These are phyloP conservation scores for Aspergillus conjunctus DNA, from an alignment of 495 filamentous ascomycete species.

Conservation along the genomic window DNA sequence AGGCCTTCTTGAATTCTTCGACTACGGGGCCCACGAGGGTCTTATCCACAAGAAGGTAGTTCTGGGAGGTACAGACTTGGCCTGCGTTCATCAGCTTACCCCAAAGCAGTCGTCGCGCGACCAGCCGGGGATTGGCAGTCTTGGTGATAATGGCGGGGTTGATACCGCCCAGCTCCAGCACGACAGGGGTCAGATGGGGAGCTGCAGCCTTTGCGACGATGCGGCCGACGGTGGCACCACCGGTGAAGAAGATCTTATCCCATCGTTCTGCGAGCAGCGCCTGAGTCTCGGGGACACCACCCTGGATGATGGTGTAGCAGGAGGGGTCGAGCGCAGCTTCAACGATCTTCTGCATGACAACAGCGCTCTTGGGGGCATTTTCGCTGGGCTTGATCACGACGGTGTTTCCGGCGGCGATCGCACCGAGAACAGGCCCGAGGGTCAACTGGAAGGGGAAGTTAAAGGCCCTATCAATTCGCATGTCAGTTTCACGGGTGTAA, in stretches of 20 bases:
- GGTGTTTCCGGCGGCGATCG: conserved; percentile 89
- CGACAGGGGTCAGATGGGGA: conserved; percentile 84
- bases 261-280: conserved; percentile 84
- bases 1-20: conserved; percentile 67
- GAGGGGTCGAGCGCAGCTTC: conserved; percentile 72
- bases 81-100: conserved; percentile 82
- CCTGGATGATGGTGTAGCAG: conserved; percentile 80
- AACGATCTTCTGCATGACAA: conserved; percentile 75
- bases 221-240: conserved; percentile 70
- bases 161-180: conserved; percentile 84
- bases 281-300: conserved; percentile 75
- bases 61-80: conserved; percentile 86
- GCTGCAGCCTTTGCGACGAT: conserved; percentile 93
- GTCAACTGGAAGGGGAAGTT: conserved; percentile 88
- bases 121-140: conserved; percentile 75
- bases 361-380: conserved; percentile 70
- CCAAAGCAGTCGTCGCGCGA: conserved; percentile 84
- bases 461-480: conserved; percentile 59
- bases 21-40: conserved; percentile 71
- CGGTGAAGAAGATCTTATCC: conserved; percentile 98
- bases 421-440: conserved; percentile 78
- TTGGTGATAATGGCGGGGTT: conserved; percentile 91
- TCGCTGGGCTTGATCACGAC: conserved; percentile 90
- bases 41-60: conserved; percentile 83
- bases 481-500: not conserved